Conservation (phyloP, 129 eudicot species). For the Artemisia tridentata region DNA sequence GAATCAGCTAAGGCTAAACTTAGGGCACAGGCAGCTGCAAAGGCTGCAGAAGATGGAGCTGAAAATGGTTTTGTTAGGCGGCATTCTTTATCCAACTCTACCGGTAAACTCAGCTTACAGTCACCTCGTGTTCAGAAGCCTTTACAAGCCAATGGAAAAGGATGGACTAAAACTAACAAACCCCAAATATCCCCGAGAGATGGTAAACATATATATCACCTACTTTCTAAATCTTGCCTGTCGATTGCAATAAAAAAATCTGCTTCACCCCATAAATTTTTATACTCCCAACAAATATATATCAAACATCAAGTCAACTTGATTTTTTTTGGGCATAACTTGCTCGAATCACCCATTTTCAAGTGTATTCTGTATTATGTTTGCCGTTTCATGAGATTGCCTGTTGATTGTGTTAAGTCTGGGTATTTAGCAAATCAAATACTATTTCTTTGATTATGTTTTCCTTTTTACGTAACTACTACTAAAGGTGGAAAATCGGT, state of each 20-base stretch:
- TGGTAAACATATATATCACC: slow-evolving; percentile 36
- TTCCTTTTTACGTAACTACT: not conserved
- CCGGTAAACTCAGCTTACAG: slow-evolving; percentile 51
- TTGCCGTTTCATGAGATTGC: too few species aligned
- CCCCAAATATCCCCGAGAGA: slow-evolving; percentile 53
- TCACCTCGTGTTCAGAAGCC: slow-evolving; percentile 80
- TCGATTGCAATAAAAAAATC: not conserved
- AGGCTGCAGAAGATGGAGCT: slow-evolving; percentile 53
- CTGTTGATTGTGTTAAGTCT: too few species aligned
- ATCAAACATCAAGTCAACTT: too few species aligned
- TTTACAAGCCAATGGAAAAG: slow-evolving; percentile 68
- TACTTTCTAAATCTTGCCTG: not conserved
- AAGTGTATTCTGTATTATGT: too few species aligned
- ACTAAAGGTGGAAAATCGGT: not conserved
- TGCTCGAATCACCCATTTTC: too few species aligned
- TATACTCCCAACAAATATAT: too few species aligned
- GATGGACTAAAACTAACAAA: slow-evolving; percentile 48
- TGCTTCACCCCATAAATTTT: not conserved
- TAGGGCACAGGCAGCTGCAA: slow-evolving; percentile 65
- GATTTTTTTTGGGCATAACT: too few species aligned
- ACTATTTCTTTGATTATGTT: not conserved
- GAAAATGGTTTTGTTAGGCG: slow-evolving; percentile 63
- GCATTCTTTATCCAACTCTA: slow-evolving; percentile 72
- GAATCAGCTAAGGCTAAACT: slow-evolving; percentile 89
- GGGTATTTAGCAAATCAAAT: not conserved